Evolutionary conservation across 1,284 basidiomycete species (phyloP).

Genomic region (Boletus hoseneyae): DNA sequence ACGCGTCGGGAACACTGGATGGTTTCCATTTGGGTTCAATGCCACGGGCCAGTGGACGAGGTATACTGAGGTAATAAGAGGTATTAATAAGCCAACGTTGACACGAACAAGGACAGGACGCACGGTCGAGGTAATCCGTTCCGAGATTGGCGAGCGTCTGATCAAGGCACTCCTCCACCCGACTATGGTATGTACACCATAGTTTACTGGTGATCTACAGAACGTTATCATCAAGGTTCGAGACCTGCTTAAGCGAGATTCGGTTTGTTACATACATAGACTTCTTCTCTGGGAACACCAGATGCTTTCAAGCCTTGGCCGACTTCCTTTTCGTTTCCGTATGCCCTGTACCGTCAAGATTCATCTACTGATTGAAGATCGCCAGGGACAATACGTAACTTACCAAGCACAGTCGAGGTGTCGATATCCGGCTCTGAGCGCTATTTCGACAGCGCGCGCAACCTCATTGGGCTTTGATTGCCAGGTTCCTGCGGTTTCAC

Average conservation of each 20-base stretch:
- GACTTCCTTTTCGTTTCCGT: conserved; percentile 81
- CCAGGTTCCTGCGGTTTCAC: conserved; percentile 66
- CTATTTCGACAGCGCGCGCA: conserved; percentile 63
- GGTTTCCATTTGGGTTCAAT: conserved; percentile 71
- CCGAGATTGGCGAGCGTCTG: conserved; percentile 71
- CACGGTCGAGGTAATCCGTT: conserved; percentile 75
- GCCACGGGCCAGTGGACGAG: conserved; percentile 84
- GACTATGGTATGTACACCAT: conserved; percentile 71
- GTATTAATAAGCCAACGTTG: too few relatives aligned
- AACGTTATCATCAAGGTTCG: not conserved
- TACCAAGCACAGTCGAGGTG: conserved; percentile 81
- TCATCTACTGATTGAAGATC: conserved; percentile 20
- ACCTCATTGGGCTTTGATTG: conserved; percentile 74
- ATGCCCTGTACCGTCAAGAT: conserved; percentile 42
- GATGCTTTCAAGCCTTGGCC: conserved; percentile 78
- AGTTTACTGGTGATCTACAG: conserved; percentile 63
- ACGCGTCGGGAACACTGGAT: conserved; percentile 64
- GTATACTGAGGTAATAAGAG: conserved; percentile 43
- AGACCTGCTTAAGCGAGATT: not conserved
- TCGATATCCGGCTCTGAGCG: conserved; percentile 74
- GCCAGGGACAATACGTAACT: conserved; percentile 21
- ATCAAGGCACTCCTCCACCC: conserved; percentile 73
- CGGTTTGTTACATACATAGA: conserved; percentile 54
- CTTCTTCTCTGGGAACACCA: conserved; percentile 74
- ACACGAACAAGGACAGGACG: conserved; percentile 22